These are phyloP conservation scores for Penicillium rolfsii DNA, from an alignment of 2,329 filamentous ascomycete species.

Conservation along the genomic window DNA sequence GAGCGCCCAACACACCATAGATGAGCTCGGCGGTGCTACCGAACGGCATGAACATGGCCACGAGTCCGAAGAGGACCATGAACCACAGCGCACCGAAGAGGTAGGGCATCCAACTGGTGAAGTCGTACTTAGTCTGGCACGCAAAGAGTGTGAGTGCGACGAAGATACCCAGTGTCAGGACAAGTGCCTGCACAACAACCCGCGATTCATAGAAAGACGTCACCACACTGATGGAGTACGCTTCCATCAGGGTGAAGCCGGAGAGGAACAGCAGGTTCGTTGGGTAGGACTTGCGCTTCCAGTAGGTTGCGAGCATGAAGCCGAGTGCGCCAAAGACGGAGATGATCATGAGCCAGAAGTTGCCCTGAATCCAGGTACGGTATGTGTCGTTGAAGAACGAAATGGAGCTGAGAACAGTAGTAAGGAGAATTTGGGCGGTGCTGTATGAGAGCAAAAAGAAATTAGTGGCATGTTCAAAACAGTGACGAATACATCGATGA, in stretches of 20 bases:
- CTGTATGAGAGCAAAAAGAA: conserved; percentile 36
- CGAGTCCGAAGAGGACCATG: conserved; percentile 88
- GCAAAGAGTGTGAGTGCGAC: conserved; percentile 75
- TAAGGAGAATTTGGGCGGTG: conserved; percentile 88
- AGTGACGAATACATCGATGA: not conserved
- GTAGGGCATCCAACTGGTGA: conserved; percentile 95
- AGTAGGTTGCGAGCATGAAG: conserved; percentile 86
- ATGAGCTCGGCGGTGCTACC: conserved; percentile 79
- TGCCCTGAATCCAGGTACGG: conserved; percentile 81
- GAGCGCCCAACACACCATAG: conserved; percentile 77
- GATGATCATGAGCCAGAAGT: conserved; percentile 81
- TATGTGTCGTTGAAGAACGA: conserved; percentile 84
- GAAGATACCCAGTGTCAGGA: conserved; percentile 75
- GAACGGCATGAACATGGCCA: conserved; percentile 85
- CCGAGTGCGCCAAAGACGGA: conserved; percentile 82
- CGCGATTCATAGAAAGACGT: conserved; percentile 84
- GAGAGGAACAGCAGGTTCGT: conserved; percentile 91
- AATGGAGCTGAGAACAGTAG: conserved; percentile 75
- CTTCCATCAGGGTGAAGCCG: conserved; percentile 88
- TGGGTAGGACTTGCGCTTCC: conserved; percentile 94
- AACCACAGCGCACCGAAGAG: conserved; percentile 90
- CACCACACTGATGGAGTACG: conserved; percentile 89
- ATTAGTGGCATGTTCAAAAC: not conserved
- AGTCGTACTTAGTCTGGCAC: conserved; percentile 97
- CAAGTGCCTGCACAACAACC: conserved; percentile 86